Conservation (phyloP, 1,139 yeast genomes). For the Yamadazyma blattariae region DNA sequence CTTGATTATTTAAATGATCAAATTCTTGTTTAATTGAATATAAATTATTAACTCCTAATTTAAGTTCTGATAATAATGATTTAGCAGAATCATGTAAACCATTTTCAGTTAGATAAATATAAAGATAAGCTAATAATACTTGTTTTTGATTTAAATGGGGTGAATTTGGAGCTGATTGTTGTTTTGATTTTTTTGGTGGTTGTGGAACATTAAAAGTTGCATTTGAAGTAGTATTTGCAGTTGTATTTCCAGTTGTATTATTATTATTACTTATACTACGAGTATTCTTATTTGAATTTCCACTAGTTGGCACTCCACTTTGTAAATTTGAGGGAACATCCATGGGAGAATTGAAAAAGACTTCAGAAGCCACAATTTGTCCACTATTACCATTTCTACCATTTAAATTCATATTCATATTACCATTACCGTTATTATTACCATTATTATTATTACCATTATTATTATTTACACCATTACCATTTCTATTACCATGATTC, state of each 20-base stretch:
- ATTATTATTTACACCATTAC: not conserved
- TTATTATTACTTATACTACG: no score
- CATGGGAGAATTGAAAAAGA: conserved; percentile 5
- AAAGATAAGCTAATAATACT: conserved; percentile 46
- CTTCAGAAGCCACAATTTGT: conserved; percentile 1
- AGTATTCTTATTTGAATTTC: not conserved
- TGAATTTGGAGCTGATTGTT: conserved; percentile 5
- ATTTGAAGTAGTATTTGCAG: conserved; percentile 3
- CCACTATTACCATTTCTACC: not conserved
- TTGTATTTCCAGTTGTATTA: not conserved
- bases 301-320: no score
- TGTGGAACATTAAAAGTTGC: not conserved
- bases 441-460: not conserved
- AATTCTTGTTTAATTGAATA: conserved; percentile 16
- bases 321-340: no score
- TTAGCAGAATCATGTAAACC: conserved; percentile 51
- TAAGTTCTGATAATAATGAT: conserved; percentile 41
- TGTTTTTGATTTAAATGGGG: conserved; percentile 14
- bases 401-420: not conserved
- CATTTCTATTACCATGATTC: not conserved
- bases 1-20: conserved; percentile 12
- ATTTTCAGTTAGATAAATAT: conserved; percentile 45
- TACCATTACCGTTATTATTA: conserved; percentile 1
- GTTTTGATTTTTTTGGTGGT: conserved; percentile 2
- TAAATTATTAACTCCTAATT: conserved; percentile 20